Conservation (phyloP, 1,139 yeast genomes). For the Schizosaccharomyces versatilis region DNA sequence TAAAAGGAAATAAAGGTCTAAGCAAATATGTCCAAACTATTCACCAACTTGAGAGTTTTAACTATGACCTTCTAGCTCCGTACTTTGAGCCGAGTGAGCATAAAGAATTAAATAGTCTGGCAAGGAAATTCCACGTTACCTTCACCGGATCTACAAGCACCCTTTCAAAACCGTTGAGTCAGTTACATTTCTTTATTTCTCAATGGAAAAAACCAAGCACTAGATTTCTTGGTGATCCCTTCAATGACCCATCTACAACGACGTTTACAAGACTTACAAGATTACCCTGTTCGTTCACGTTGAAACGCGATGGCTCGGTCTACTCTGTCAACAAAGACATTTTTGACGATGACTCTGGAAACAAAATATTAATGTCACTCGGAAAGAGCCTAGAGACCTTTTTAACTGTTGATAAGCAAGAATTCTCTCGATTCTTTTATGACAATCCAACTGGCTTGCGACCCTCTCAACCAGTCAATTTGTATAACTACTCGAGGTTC, state of each 20-base stretch:
- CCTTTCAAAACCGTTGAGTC: conserved; percentile 53
- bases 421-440: conserved; percentile 24
- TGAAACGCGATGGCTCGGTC: conserved; percentile 13
- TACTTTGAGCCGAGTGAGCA: conserved; percentile 57
- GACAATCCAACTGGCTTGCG: conserved; percentile 10
- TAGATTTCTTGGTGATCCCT: too few species aligned
- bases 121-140: conserved; percentile 23
- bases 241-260: too few species aligned
- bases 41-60: conserved; percentile 36
- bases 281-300: too few species aligned
- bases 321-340: conserved; percentile 56
- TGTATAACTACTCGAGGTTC: conserved; percentile 51
- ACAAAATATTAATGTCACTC: conserved; percentile 47
- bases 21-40: too few species aligned
- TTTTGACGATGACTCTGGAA: conserved; percentile 32
- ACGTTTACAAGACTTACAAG: too few species aligned
- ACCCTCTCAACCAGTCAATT: conserved; percentile 12
- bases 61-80: conserved; percentile 32
- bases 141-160: conserved; percentile 75
- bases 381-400: conserved; percentile 20
- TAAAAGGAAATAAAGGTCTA: too few species aligned
- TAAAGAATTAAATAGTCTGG: conserved; percentile 27
- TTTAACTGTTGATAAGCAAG: conserved; percentile 14
- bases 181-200: conserved; percentile 48
- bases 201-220: conserved; percentile 33